phyloP scores from a whole-genome alignment of 1,139 yeast species.

The Candida sp. region DNA sequence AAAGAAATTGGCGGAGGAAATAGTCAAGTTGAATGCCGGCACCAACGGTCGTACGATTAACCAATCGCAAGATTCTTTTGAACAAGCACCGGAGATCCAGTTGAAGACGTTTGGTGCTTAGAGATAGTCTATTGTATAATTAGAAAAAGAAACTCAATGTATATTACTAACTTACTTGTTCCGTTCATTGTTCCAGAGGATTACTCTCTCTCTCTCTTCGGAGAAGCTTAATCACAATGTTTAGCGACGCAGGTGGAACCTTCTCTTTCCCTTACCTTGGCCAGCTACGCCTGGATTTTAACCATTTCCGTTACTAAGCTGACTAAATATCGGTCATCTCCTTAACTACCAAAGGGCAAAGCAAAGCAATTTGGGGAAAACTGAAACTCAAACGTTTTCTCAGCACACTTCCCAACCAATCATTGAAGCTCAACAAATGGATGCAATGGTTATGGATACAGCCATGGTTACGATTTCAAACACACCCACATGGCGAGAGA shows the following conservation, averaged over 20 bases:
- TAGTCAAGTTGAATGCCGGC: slow-evolving; percentile 31
- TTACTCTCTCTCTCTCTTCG: background rate
- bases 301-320: no score
- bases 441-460: background rate
- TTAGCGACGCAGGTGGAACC: no score
- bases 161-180: background rate
- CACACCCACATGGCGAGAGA: no score
- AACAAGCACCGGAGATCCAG: slow-evolving; percentile 31
- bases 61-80: slow-evolving; percentile 7
- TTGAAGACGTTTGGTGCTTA: slow-evolving; percentile 37
- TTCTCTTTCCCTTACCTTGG: no score
- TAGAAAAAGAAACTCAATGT: background rate
- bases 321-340: no score
- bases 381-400: background rate
- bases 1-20: slow-evolving; percentile 39
- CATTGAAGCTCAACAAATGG: background rate
- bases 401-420: no score
- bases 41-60: slow-evolving; percentile 7
- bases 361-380: background rate
- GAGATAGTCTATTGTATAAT: background rate
- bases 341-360: no score
- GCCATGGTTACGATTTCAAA: background rate
- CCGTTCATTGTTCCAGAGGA: background rate
- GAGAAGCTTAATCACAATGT: no score
- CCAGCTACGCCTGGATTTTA: no score